These are phyloP conservation scores for Teratosphaeria nubilosa DNA, from an alignment of 2,329 filamentous ascomycete species.

Conservation along the genomic window DNA sequence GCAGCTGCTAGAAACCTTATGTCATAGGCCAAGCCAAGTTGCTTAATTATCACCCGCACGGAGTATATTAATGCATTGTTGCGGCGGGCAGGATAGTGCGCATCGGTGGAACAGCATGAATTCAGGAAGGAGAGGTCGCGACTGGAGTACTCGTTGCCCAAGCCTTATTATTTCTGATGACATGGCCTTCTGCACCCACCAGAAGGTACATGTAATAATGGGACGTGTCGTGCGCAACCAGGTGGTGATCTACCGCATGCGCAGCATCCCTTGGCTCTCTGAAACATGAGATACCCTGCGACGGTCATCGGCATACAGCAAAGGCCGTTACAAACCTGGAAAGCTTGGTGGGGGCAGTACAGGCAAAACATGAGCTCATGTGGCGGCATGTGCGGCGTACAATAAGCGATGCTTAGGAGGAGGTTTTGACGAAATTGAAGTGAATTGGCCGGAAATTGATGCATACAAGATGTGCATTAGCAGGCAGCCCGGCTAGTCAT, in stretches of 20 bases:
- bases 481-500: neutral
- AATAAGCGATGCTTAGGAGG: neutral
- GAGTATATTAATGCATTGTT: neutral
- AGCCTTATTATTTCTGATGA: neutral
- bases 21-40: neutral
- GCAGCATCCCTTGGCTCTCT: neutral
- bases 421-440: neutral
- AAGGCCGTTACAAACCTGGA: neutral
- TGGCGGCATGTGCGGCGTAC: neutral
- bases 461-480: neutral
- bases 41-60: neutral
- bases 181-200: neutral
- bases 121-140: neutral
- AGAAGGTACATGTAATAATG: neutral
- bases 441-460: neutral
- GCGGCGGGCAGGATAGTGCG: neutral
- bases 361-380: neutral
- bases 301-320: neutral
- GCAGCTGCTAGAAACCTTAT: neutral
- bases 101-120: neutral
- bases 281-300: neutral
- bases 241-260: neutral
- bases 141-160: neutral
- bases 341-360: neutral
- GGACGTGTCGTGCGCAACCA: neutral